Evolutionary conservation across 768 basidiomycete genomes (phyloP).

Genomic region (Tephrocybe sp.): DNA sequence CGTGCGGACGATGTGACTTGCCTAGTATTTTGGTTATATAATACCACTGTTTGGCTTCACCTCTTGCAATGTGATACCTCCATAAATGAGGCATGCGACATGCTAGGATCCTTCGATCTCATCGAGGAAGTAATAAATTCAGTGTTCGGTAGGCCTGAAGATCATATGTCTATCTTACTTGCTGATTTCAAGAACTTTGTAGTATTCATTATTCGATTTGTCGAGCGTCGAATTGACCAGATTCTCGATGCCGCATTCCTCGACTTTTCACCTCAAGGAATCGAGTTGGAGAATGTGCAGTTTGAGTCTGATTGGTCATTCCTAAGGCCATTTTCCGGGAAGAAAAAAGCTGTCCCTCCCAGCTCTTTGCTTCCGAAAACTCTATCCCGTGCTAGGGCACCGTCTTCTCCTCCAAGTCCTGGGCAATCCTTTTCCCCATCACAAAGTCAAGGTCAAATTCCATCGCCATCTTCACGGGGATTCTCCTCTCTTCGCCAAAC

Average conservation of each 20-base stretch:
- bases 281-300: slow-evolving; percentile 76
- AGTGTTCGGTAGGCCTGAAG: slow-evolving; percentile 68
- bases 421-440: slow-evolving; percentile 54
- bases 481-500: slow-evolving; percentile 71
- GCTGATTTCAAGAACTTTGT: slow-evolving; percentile 12
- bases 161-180: background rate
- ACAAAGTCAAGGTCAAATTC: slow-evolving; percentile 35
- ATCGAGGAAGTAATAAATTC: slow-evolving; percentile 93
- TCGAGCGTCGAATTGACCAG: slow-evolving; percentile 85
- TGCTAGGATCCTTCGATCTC: slow-evolving; percentile 79
- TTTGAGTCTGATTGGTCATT: slow-evolving; percentile 98
- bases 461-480: slow-evolving; percentile 47
- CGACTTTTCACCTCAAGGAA: slow-evolving; percentile 75
- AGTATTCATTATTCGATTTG: slow-evolving; percentile 95
- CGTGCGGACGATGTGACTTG: slow-evolving; percentile 82
- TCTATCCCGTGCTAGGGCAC: slow-evolving; percentile 31
- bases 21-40: slow-evolving; percentile 93
- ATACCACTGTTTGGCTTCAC: slow-evolving; percentile 86
- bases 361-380: slow-evolving; percentile 25
- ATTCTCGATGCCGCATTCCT: slow-evolving; percentile 80
- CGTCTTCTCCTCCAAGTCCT: slow-evolving; percentile 50
- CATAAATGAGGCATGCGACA: slow-evolving; percentile 76
- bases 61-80: slow-evolving; percentile 83
- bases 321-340: slow-evolving; percentile 65
- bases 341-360: slow-evolving; percentile 51